Conservation (phyloP, 2,329 filamentous ascomycete species). For the Fusarium nematophilum region DNA sequence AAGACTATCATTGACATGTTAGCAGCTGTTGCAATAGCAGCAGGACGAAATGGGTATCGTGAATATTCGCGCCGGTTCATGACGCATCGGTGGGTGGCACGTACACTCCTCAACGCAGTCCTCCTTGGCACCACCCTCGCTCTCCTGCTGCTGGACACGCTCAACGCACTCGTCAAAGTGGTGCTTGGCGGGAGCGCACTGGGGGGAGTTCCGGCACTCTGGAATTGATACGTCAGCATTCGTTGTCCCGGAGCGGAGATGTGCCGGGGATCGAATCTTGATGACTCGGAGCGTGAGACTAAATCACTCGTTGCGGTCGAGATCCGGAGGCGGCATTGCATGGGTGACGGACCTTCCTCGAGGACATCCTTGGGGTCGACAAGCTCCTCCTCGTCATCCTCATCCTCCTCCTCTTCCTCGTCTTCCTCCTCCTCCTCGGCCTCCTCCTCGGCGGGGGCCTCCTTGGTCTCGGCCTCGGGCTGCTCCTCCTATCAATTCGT, state of each 20-base stretch:
- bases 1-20: constrained; percentile 74
- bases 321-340: not conserved
- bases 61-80: constrained; percentile 14
- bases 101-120: constrained; percentile 99
- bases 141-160: constrained; percentile 77
- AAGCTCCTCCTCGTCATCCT: constrained; percentile 84
- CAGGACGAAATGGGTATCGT: no score
- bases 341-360: constrained; percentile 83
- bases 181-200: constrained; percentile 91
- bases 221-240: constrained; percentile 43
- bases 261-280: constrained; percentile 15
- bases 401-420: constrained; percentile 65
- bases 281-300: constrained; percentile 24
- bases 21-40: constrained; percentile 20
- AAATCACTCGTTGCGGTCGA: constrained; percentile 34
- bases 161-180: constrained; percentile 98
- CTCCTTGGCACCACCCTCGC: constrained; percentile 81
- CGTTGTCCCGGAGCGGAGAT: constrained; percentile 7
- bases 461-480: constrained; percentile 66
- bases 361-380: constrained; percentile 89
- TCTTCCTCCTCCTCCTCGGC: constrained; percentile 52
- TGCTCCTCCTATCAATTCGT: constrained; percentile 51
- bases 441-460: constrained; percentile 44
- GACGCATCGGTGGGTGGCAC: constrained; percentile 52
- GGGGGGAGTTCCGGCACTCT: constrained; percentile 91